Base-by-base conservation (phyloP, 1,284 basidiomycete genomes). In the Irpex sp. region DNA sequence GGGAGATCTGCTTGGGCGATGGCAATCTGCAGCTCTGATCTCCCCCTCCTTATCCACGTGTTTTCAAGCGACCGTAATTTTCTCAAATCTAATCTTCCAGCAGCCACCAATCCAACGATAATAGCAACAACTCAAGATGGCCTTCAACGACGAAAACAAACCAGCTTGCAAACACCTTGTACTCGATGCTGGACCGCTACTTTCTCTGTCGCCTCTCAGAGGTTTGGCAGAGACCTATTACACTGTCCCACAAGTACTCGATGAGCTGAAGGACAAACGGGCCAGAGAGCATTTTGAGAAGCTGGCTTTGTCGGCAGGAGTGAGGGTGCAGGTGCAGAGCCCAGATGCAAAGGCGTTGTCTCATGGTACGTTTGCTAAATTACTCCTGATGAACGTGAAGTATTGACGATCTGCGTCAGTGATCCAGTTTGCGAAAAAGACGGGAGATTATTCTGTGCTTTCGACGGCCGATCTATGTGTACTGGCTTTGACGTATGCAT, bases 391-490 rank as follows among this genome's bases (percentile, higher is more conserved):
- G 15, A 4, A 50, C 5, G 17, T n/a, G 8, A 15, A 19, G 4
- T 13, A 61, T 55, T 63, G 60, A 67, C 66, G 46, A 68, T 6
- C 26, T 63, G 61, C 31, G 39, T 50, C 69, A 94, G 97, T 97
- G 7, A 92, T 93, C 58, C 89, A 92, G 66, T 93, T 91, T 76
- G 94, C 97, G 3, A 96, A 94, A 81, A 94, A 94, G 81, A 98
- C 97, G 0, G 97, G 97, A 76, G 97, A 99, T 77, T 97, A 95
- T 73, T 83, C 93, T 39, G 97, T 97, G 54, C 83, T 99, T 36
- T 98, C 95, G 7, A 84, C 89, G 70, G 86, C 96, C 15, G 97
- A 99, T 87, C 76, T 99, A 62, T 90, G 92, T 67, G 90, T 99
- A 47, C 79, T 99, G 54, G 97, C 97, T 0, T 79, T 99, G 68